Evolutionary conservation across 2,329 filamentous ascomycete species (phyloP).

Genomic region (Beauveria sp.): DNA sequence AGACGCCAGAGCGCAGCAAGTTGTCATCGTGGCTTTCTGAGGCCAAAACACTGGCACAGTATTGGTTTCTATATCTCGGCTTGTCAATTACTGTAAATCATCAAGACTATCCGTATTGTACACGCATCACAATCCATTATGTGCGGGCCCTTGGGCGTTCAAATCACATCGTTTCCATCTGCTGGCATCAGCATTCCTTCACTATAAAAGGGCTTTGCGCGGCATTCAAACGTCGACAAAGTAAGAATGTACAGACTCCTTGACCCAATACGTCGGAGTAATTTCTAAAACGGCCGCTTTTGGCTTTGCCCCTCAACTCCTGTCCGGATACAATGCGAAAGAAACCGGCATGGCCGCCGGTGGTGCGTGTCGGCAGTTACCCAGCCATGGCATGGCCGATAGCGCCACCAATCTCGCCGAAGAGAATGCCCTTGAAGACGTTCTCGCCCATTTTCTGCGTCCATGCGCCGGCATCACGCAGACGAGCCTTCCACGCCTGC

Average conservation of each 20-base stretch:
- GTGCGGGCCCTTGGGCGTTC: no score
- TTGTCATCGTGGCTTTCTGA: no score
- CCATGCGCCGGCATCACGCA: conserved; percentile 69
- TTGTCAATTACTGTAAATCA: no score
- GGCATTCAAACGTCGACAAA: no score
- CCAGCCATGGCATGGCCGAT: conserved; percentile 46
- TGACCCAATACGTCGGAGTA: neutral
- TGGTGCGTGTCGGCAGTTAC: conserved; percentile 15
- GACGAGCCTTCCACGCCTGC: conserved; percentile 59
- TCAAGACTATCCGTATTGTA: no score
- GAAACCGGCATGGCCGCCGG: neutral
- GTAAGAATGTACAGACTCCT: neutral
- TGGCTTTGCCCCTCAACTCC: neutral
- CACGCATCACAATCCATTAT: no score
- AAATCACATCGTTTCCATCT: no score
- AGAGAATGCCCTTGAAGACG: conserved; percentile 70
- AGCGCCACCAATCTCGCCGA: conserved; percentile 60
- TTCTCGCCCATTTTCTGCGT: conserved; percentile 69
- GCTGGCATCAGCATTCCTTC: no score
- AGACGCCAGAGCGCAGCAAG: no score
- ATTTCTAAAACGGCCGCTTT: neutral
- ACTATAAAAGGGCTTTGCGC: no score
- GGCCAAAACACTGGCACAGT: no score
- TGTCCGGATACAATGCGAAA: neutral
- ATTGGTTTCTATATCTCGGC: no score